Base-by-base conservation (phyloP, 352 stramenopile species). In the Peronospora farinosa region DNA sequence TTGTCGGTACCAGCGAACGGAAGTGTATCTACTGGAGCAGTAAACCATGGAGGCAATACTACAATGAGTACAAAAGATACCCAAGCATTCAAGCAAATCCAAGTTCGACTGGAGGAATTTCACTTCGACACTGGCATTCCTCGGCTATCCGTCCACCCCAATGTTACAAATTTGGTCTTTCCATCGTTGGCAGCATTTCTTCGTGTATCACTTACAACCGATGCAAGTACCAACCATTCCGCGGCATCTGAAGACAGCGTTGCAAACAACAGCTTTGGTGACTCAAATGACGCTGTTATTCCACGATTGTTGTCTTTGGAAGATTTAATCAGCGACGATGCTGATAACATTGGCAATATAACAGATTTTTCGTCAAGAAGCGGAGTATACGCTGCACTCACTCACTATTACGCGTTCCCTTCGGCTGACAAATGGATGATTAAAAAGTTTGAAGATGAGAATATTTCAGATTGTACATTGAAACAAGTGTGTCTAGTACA, bases 41-140 rank as follows among this genome's bases (percentile, higher is more conserved):
- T 5, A 10, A 2, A 31, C 8, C 27, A 5, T 31, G 27, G 27
- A 31, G 50, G 25, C 7, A 38, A 36, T 19, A 49, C 10, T 2
- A n/a, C 41, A 16, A 45, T 60, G 36, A 60, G 17, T 21, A 10
- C 36, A 5, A 17, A 58, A 10, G 65, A 73, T 10, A 43, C 64
- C n/a, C 37, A 60, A 45, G 54, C 63, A 0, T 48, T 71, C 2
- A 54, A 67, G 27, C 53, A 69, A 47, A 55, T 78, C 32, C 50
- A 69, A 32, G 15, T 52, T 7, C 60, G 63, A 15, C 51, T 79
- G 0, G 48, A 58, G 25, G 72, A 83, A 35, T 86, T 72, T 54
- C 61, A 81, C 40, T 84, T 84, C 38, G 54, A 72, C 1, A 72
- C 72, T 33, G 75, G 75, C 7, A 70, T 86, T 37, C 72, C 75